Evolutionary conservation across 2,329 filamentous ascomycete genomes (phyloP).

Genomic region (Aspergillus caelatus): DNA sequence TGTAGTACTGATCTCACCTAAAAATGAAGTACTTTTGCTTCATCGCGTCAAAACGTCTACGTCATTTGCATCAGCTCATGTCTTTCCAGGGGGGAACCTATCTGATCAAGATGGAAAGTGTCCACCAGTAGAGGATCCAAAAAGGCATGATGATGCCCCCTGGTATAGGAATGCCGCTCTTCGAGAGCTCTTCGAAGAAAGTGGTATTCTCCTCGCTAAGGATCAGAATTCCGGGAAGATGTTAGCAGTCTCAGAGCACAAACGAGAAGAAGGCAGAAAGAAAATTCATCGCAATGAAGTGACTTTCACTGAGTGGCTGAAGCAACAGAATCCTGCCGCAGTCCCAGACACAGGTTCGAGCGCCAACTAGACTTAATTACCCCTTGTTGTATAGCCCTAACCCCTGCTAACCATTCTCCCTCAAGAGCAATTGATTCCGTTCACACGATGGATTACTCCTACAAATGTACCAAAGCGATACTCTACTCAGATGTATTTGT

Average conservation of each 20-base stretch:
- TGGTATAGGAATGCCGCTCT: constrained; percentile 83
- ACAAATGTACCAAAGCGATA: constrained; percentile 72
- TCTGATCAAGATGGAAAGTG: constrained; percentile 71
- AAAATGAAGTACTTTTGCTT: constrained; percentile 84
- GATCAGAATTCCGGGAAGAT: constrained; percentile 49
- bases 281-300: constrained; percentile 68
- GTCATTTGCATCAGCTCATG: constrained; percentile 88
- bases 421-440: constrained; percentile 70
- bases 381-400: neutral
- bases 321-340: constrained; percentile 37
- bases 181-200: constrained; percentile 93
- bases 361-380: neutral
- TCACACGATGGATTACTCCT: constrained; percentile 92
- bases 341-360: constrained; percentile 60
- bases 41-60: constrained; percentile 81
- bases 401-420: neutral
- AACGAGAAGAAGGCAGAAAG: constrained; percentile 67
- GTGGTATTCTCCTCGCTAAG: constrained; percentile 77
- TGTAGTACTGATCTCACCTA: constrained; percentile 80
- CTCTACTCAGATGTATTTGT: constrained; percentile 96
- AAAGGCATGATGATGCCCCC: constrained; percentile 69
- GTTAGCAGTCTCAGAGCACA: constrained; percentile 61
- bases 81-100: constrained; percentile 89
- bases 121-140: constrained; percentile 52
- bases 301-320: constrained; percentile 69